Conservation (phyloP, 2,329 filamentous ascomycete genomes). For the Monilinia polystroma region DNA sequence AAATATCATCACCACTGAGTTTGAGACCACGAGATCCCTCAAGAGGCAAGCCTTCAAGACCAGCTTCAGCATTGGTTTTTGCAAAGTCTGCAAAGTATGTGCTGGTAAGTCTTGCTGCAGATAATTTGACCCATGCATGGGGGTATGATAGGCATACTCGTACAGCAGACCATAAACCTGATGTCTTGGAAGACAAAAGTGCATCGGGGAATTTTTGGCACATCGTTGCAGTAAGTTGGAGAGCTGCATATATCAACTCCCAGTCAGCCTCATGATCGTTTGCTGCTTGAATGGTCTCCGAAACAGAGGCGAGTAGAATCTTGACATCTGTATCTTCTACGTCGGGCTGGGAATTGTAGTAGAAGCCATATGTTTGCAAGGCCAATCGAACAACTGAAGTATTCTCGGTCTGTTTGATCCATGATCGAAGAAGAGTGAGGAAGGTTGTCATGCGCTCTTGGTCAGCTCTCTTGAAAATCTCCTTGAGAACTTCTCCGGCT, state of each 20-base stretch:
- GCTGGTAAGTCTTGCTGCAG: slow-evolving; percentile 70
- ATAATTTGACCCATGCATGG: slow-evolving; percentile 72
- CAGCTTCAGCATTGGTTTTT: slow-evolving; percentile 54
- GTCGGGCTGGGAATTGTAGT: slow-evolving; percentile 67
- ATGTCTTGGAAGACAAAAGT: slow-evolving; percentile 59
- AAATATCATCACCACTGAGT: slow-evolving; percentile 63
- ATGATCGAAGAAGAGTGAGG: slow-evolving; percentile 67
- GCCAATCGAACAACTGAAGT: slow-evolving; percentile 68
- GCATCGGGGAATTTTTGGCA: slow-evolving; percentile 63
- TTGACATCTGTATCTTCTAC: slow-evolving; percentile 57
- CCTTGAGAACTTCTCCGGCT: slow-evolving; percentile 75
- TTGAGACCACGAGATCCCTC: slow-evolving; percentile 68
- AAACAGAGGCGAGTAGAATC: slow-evolving; percentile 53
- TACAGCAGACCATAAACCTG: slow-evolving; percentile 69
- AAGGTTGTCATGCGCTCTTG: slow-evolving; percentile 70
- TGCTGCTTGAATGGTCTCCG: slow-evolving; percentile 51
- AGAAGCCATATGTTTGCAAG: slow-evolving; percentile 78
- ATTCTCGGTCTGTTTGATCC: slow-evolving; percentile 75
- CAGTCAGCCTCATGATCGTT: slow-evolving; percentile 59
- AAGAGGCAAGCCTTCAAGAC: slow-evolving; percentile 59
- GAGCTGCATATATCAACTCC: slow-evolving; percentile 71
- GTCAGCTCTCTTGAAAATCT: slow-evolving; percentile 76
- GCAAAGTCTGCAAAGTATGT: slow-evolving; percentile 80
- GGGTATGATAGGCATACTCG: slow-evolving; percentile 69
- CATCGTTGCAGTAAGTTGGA: slow-evolving; percentile 68